phyloP scores from a whole-genome alignment of 2,329 filamentous ascomycete genomes.

The Phialemoniopsis sp. region DNA sequence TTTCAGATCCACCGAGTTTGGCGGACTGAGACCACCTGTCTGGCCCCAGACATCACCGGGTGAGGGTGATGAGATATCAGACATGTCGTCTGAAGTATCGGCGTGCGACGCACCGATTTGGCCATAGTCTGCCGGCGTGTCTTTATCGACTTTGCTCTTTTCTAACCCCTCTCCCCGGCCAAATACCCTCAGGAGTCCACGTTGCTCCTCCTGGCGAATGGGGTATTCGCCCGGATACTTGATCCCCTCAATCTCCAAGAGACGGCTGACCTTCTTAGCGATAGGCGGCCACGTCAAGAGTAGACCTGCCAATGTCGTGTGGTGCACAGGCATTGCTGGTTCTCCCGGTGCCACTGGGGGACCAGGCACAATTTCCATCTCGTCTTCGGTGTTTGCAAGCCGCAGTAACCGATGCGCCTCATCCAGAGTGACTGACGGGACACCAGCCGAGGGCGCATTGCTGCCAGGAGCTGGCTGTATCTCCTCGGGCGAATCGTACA shows the following conservation, averaged over 20 bases:
- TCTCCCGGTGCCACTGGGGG: constrained; percentile 52
- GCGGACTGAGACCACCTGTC: constrained; percentile 45
- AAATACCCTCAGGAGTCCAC: constrained; percentile 71
- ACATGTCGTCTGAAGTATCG: constrained; percentile 40
- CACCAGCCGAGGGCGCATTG: constrained; percentile 10
- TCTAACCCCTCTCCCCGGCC: constrained; percentile 74
- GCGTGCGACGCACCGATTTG: constrained; percentile 29
- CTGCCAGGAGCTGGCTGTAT: constrained; percentile 14
- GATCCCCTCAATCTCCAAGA: constrained; percentile 44
- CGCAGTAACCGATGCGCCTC: constrained; percentile 26
- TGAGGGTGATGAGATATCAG: constrained; percentile 47
- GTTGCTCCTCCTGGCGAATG: constrained; percentile 68
- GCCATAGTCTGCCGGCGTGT: constrained; percentile 28
- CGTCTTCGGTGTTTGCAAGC: constrained; percentile 37
- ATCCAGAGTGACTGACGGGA: constrained; percentile 11
- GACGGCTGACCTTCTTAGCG: constrained; percentile 52
- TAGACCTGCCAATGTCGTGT: constrained; percentile 85
- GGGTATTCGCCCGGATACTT: constrained; percentile 66
- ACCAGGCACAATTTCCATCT: constrained; percentile 46
- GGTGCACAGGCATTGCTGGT: constrained; percentile 74
- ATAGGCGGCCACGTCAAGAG: constrained; percentile 72
- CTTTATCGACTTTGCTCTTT: constrained; percentile 43
- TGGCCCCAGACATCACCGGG: constrained; percentile 57
- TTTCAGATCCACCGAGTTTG: constrained; percentile 23
- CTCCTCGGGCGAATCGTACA: constrained; percentile 19